Evolutionary conservation across 2,329 filamentous ascomycete species (phyloP).

Genomic region (Fusarium keratoplasticum): DNA sequence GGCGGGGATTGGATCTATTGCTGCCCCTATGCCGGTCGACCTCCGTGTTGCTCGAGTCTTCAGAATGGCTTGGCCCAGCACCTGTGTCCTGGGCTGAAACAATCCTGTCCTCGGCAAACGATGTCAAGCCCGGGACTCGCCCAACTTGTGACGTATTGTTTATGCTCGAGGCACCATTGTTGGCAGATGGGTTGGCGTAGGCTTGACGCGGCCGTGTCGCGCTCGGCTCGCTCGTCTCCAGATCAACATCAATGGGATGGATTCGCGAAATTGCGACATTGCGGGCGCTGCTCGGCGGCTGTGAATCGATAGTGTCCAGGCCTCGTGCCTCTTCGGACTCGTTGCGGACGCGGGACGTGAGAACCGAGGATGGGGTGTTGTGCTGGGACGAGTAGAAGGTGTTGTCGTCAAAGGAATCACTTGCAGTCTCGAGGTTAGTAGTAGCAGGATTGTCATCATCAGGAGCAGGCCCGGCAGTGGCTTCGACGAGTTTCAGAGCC

Average conservation of each 20-base stretch:
- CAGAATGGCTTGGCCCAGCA: slow-evolving; percentile 56
- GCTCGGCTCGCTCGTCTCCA: slow-evolving; percentile 14
- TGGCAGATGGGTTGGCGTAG: slow-evolving; percentile 15
- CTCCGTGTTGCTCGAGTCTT: slow-evolving; percentile 53
- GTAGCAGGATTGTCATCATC: slow-evolving; percentile 63
- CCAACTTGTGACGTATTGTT: slow-evolving; percentile 26
- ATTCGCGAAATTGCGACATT: slow-evolving; percentile 16
- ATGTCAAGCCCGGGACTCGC: slow-evolving; percentile 49
- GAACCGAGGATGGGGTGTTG: slow-evolving; percentile 75
- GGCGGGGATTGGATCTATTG: slow-evolving; percentile 23
- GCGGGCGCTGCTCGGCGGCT: slow-evolving; percentile 22
- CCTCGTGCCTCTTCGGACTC: slow-evolving; percentile 49
- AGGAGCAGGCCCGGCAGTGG: slow-evolving; percentile 69
- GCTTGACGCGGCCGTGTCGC: slow-evolving; percentile 14
- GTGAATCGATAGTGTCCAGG: slow-evolving; percentile 25
- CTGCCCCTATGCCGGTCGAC: slow-evolving; percentile 26
- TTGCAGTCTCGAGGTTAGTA: slow-evolving; percentile 71
- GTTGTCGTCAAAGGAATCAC: slow-evolving; percentile 90
- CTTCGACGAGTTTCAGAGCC: slow-evolving; percentile 78
- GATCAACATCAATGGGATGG: slow-evolving; percentile 10
- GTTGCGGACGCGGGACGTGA: slow-evolving; percentile 62
- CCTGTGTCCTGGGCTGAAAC: slow-evolving; percentile 47
- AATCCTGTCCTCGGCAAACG: slow-evolving; percentile 36
- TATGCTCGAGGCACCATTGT: slow-evolving; percentile 14
- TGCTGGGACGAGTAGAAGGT: slow-evolving; percentile 96